phyloP scores from a whole-genome alignment of 2,329 filamentous ascomycete species.

The Exophiala lecanii-corni region DNA sequence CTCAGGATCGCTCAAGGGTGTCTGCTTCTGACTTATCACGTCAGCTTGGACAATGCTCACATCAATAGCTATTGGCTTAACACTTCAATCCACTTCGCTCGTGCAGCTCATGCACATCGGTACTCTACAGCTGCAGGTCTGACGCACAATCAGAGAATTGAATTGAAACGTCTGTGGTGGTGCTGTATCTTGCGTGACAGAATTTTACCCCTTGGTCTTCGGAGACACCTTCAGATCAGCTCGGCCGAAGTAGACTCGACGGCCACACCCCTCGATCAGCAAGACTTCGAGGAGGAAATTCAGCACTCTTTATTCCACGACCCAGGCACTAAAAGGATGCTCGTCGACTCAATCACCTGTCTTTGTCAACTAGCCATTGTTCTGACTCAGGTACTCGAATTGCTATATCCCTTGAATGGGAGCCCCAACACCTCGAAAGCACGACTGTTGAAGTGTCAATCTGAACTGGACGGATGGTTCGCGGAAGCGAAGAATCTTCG shows the following conservation, averaged over 20 bases:
- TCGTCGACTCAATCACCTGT: background rate
- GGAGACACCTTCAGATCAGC: constrained; percentile 31
- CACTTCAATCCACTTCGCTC: constrained; percentile 48
- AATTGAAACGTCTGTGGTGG: constrained; percentile 52
- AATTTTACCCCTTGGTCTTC: constrained; percentile 46
- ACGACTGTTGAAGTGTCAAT: no score
- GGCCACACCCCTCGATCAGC: background rate
- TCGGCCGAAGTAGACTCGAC: background rate
- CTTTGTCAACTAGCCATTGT: background rate
- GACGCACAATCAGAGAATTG: constrained; percentile 33
- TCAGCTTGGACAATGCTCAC: constrained; percentile 32
- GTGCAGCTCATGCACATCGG: constrained; percentile 42
- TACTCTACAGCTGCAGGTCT: constrained; percentile 33
- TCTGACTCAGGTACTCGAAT: background rate
- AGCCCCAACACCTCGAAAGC: no score
- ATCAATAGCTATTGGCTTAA: constrained; percentile 42
- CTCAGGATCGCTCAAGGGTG: constrained; percentile 33
- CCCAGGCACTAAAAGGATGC: background rate
- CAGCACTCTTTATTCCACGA: background rate
- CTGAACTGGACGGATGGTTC: no score
- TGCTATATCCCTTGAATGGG: background rate
- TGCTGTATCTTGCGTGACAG: constrained; percentile 51
- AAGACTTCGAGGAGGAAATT: constrained; percentile 5
- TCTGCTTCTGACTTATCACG: constrained; percentile 36
- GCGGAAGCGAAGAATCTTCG: no score